Evolutionary conservation across 345 rosid species (phyloP), one percentile per base, ranked within the genome.

Genomic region (Brassica juncea): DNA sequence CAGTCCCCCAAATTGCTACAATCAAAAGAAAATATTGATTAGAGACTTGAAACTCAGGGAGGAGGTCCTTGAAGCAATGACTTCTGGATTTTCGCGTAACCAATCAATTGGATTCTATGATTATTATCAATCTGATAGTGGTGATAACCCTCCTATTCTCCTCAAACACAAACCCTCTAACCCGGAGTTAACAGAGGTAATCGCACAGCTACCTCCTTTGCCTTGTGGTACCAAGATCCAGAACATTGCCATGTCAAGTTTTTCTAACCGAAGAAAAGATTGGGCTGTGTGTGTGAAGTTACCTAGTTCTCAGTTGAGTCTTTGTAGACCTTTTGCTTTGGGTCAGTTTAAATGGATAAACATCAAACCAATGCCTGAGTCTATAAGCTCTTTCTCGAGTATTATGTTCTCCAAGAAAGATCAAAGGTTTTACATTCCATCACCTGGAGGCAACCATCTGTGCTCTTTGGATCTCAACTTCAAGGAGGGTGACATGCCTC

Each of bases 391-490:
- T 42, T 11, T 66, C 5, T 37, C 70, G 12, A 66, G 70, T 66
- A 7, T 66, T 27, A 66, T 66, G 70, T 66, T 66, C 54, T 37
- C 70, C 70, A 66, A 66, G 52, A 66, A 37, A 66, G 70, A 66
- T 37, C 28, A 66, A 37, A 23, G 47, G 71, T 67, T 42, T 19
- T 67, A 67, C 10, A 5, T 42, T 42, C 71, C 71, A 42, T 67
- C 71, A 54, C 2, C 58, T 52, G 58, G 58, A 52, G 61, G 70
- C 19, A 6, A 30, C 14, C 2, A 1, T 59, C 47, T 73, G 77
- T 62, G 61, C 19, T 62, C 4, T 1, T 28, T 30, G 21, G 61
- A 73, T 57, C 61, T 57, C 61, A 19, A 57, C 11, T 57, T 57
- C 12, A 57, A 57, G 4, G 28, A 57, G 2, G 60, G 6, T 15